A percentile compares a stretch with the other conserved stretches of the same genome.
phyloP scores from a whole-genome alignment of 1,139 yeast species.

The Kluyveromyces marxianus region DNA sequence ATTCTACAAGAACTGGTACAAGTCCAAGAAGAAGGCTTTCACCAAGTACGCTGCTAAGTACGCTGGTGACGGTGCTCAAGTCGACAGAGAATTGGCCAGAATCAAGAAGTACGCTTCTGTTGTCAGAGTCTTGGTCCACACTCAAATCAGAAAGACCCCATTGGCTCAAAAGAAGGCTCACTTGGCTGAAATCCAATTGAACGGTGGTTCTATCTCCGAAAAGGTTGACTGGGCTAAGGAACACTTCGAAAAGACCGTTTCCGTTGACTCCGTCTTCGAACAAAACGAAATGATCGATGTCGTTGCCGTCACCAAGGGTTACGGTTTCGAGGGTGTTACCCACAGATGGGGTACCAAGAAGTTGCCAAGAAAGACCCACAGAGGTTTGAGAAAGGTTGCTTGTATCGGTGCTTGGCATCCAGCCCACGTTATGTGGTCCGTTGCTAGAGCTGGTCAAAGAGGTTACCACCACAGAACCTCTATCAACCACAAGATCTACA shows the following conservation, averaged over 20 bases:
- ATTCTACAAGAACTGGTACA: conserved; percentile 99
- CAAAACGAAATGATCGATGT: conserved; percentile 98
- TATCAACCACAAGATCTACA: conserved; percentile 99
- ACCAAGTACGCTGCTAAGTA: conserved; percentile 99
- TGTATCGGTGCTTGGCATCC: conserved; percentile 99
- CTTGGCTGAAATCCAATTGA: conserved; percentile 98
- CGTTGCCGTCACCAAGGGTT: conserved; percentile 99
- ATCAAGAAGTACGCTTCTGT: conserved; percentile 97
- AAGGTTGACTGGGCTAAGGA: conserved; percentile 98
- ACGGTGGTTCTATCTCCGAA: conserved; percentile 98
- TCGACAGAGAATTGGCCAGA: conserved; percentile 97
- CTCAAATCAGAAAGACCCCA: conserved; percentile 99
- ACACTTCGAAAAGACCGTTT: conserved; percentile 98
- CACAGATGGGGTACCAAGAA: conserved; percentile 99
- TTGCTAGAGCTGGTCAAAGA: conserved; percentile 99
- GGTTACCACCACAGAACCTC: conserved; percentile 99
- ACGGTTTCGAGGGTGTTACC: conserved; percentile 99
- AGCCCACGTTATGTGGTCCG: conserved; percentile 98
- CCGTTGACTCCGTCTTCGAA: conserved; percentile 93
- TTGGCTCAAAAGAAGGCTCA: conserved; percentile 99
- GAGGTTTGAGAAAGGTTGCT: conserved; percentile 99
- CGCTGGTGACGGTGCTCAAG: conserved; percentile 78
- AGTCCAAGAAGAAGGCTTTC: conserved; percentile 99
- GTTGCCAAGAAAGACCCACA: conserved; percentile 99
- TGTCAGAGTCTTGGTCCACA: conserved; percentile 98